Evolutionary conservation across 2,329 filamentous ascomycete species (phyloP).

Genomic region (Mycosphaerelloides madeirae): DNA sequence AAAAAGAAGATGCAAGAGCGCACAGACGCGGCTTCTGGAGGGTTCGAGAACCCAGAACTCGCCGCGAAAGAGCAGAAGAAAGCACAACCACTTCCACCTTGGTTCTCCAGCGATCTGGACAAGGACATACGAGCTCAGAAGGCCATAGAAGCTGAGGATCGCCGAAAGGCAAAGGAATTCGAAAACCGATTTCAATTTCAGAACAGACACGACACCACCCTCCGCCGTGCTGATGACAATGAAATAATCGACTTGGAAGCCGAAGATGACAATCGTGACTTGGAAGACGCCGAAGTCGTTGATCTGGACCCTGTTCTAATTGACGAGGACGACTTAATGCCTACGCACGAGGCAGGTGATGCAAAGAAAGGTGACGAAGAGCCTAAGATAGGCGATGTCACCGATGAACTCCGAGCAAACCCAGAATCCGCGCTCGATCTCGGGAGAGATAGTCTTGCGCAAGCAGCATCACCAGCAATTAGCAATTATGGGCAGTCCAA

Average conservation of each 20-base stretch:
- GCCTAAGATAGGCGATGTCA: conserved; percentile 41
- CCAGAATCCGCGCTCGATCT: conserved; percentile 30
- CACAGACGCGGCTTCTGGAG: conserved; percentile 56
- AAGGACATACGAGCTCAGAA: conserved; percentile 53
- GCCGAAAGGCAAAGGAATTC: conserved; percentile 56
- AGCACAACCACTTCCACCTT: conserved; percentile 66
- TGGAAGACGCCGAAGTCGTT: conserved; percentile 38
- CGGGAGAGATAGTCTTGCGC: neutral
- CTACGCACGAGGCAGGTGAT: neutral
- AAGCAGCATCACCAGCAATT: neutral
- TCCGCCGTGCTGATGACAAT: conserved; percentile 51
- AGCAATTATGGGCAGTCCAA: no score
- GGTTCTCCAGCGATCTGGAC: conserved; percentile 59
- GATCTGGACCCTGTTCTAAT: conserved; percentile 12
- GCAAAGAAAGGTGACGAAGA: neutral
- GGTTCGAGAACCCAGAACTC: conserved; percentile 56
- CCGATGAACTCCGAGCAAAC: conserved; percentile 40
- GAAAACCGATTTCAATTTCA: conserved; percentile 59
- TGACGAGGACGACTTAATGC: conserved; percentile 20
- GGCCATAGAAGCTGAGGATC: conserved; percentile 37
- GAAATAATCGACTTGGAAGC: conserved; percentile 47
- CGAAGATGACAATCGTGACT: conserved; percentile 37
- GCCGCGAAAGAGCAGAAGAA: conserved; percentile 32
- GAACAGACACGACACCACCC: conserved; percentile 46
- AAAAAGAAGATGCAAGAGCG: conserved; percentile 51